Base-by-base conservation (phyloP, 805 yeast genomes). In the Soucietia sequanensis region DNA sequence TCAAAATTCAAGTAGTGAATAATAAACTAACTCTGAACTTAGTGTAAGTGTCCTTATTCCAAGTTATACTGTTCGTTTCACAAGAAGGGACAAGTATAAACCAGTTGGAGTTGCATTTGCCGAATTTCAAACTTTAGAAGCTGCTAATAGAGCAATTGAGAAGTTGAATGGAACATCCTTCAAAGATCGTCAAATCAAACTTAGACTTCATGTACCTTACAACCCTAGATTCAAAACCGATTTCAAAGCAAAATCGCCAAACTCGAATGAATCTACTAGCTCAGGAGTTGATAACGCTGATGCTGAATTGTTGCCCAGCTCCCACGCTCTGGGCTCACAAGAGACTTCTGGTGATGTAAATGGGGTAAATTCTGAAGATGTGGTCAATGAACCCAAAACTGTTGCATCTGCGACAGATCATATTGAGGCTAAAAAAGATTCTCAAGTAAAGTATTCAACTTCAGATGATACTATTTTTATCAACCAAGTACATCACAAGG, bases 61-160 rank as follows among this genome's bases (percentile, higher is more conserved):
- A 18, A 70, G 73, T 39, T 75, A 72, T 43, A 72, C 78, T 2
- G 64, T 75, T 12, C 63, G 75, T 22, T 75, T 75, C 9, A 58
- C 67, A 37, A 62, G 72, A 28, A 49, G 50, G 5, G 52, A 49
- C 25, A 63, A 60, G 32, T 69, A 65, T 30, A 66, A 58, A 42
- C 75, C 80, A 2, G 57, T 77, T 43, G 91, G 93, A 3, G 72
- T 77, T 31, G 72, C 63, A 1, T 65, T 62, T 35, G 69, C 62
- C n/a, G 67, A 58, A 33, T 60, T 65, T 38, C 52, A 44, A n/a
- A 42, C 44, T 16, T 28, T 33, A 1, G 62, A 57, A 17, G 56
- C 54, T n/a, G 66, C 62, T 5, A 47, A 51, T 12, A 42, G 42
- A 23, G 66, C 54, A 11, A 48, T 57, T 19, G 43, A 47, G 11